These are phyloP conservation scores for Colletotrichum spinosum DNA, from an alignment of 2,329 filamentous ascomycete species.

Conservation along the genomic window DNA sequence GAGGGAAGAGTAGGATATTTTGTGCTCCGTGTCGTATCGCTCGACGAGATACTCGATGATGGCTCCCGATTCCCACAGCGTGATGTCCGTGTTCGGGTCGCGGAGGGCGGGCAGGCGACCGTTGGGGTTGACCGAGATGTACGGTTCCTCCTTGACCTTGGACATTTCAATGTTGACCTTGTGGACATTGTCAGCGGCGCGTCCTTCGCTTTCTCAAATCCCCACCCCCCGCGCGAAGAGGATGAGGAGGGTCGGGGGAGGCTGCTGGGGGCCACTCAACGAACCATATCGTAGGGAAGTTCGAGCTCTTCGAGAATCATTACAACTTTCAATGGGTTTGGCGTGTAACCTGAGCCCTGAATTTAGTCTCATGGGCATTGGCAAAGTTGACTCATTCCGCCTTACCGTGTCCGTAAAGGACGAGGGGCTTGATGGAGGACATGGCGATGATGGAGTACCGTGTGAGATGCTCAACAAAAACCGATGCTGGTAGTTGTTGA, in stretches of 20 bases:
- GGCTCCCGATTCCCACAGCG: conserved; percentile 46
- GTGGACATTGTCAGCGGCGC: background rate
- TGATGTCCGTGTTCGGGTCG: conserved; percentile 49
- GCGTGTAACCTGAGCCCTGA: conserved; percentile 27
- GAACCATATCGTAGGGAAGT: conserved; percentile 46
- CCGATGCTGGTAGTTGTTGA: background rate
- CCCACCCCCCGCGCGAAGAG: background rate
- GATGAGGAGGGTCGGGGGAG: too few relatives aligned
- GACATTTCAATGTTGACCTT: conserved; percentile 38
- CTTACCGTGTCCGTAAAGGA: conserved; percentile 20
- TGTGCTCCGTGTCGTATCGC: conserved; percentile 44
- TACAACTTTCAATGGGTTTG: conserved; percentile 48
- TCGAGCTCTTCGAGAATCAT: conserved; percentile 52
- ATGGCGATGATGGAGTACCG: background rate
- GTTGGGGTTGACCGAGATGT: conserved; percentile 48
- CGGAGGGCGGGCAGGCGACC: conserved; percentile 48
- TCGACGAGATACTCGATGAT: conserved; percentile 47
- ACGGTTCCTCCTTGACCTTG: conserved; percentile 42
- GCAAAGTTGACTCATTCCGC: too few relatives aligned
- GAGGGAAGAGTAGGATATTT: conserved; percentile 41
- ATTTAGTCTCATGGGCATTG: background rate
- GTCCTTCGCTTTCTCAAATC: background rate
- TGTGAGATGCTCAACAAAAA: background rate
- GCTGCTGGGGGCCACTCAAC: background rate
- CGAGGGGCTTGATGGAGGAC: conserved; percentile 4